phyloP scores from a whole-genome alignment of 139 green algal species.

The Deuterostichococcus epilithicus region DNA sequence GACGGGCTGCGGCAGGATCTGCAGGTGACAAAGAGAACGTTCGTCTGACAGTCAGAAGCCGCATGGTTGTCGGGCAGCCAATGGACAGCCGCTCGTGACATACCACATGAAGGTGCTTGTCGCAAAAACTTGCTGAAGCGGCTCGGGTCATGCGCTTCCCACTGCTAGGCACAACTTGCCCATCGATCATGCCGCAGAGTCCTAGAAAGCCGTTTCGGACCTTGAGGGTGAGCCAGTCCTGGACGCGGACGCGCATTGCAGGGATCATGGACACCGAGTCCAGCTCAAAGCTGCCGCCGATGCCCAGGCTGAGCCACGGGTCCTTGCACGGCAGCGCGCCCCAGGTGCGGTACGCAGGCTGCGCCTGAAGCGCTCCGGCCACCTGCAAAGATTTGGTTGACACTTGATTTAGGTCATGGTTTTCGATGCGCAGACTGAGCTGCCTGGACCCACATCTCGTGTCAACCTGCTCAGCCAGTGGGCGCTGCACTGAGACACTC shows the following conservation, averaged over 20 bases:
- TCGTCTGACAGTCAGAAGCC: too few species aligned
- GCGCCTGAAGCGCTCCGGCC: neutral
- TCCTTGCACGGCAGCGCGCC: neutral
- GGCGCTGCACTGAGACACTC: too few species aligned
- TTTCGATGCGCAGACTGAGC: neutral
- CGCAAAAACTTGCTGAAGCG: too few species aligned
- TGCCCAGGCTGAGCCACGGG: conserved; percentile 38
- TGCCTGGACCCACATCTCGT: neutral
- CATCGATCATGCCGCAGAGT: too few species aligned
- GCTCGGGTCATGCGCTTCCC: too few species aligned
- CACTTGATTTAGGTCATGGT: neutral
- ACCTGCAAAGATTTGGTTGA: neutral
- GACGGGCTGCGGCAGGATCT: conserved; percentile 30
- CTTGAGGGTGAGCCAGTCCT: conserved; percentile 43
- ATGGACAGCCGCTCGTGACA: too few species aligned
- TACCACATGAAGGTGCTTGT: too few species aligned
- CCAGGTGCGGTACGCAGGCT: conserved; percentile 6
- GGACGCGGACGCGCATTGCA: conserved; percentile 41
- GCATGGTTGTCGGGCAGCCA: too few species aligned
- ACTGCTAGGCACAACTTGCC: too few species aligned
- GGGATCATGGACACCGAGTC: conserved; percentile 17
- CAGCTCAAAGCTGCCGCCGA: conserved; percentile 39
- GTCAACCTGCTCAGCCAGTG: too few species aligned
- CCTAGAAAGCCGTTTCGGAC: neutral
- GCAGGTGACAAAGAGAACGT: conserved; percentile 3